Evolutionary conservation across 768 basidiomycete species (phyloP).

Genomic region (Tulasnella sp.): DNA sequence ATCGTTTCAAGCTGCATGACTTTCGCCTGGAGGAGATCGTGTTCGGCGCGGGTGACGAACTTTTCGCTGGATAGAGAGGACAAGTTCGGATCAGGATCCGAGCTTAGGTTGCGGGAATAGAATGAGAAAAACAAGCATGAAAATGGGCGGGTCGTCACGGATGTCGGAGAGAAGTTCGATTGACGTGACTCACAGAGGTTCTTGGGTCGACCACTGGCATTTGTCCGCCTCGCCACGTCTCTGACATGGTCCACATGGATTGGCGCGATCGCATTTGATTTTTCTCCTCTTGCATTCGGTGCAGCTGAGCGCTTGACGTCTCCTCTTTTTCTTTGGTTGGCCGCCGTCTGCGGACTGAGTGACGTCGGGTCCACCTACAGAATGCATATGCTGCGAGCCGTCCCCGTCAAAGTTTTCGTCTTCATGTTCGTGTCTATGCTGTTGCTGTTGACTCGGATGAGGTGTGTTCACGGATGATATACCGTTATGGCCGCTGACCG

Average conservation of each 20-base stretch:
- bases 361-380: too few species aligned
- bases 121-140: neutral
- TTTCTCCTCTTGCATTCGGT: conserved; percentile 82
- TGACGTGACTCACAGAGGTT: conserved; percentile 52
- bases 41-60: conserved; percentile 66
- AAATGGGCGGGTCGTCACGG: neutral
- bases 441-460: too few species aligned
- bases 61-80: conserved; percentile 45
- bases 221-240: conserved; percentile 68
- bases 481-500: conserved; percentile 15
- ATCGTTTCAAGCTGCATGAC: conserved; percentile 49
- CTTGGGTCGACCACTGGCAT: conserved; percentile 75
- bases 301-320: conserved; percentile 73
- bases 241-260: conserved; percentile 72
- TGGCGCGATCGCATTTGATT: conserved; percentile 78
- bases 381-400: neutral
- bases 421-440: conserved; percentile 3
- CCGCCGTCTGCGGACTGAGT: conserved; percentile 2
- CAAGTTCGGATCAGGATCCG: neutral
- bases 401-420: conserved; percentile 8
- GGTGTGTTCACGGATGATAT: neutral
- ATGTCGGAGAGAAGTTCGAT: neutral
- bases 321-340: conserved; percentile 58
- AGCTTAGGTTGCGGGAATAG: neutral
- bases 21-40: conserved; percentile 60